These are phyloP conservation scores for Ganoderma lucidum DNA, from an alignment of 1,284 basidiomycete genomes.

Conservation along the genomic window DNA sequence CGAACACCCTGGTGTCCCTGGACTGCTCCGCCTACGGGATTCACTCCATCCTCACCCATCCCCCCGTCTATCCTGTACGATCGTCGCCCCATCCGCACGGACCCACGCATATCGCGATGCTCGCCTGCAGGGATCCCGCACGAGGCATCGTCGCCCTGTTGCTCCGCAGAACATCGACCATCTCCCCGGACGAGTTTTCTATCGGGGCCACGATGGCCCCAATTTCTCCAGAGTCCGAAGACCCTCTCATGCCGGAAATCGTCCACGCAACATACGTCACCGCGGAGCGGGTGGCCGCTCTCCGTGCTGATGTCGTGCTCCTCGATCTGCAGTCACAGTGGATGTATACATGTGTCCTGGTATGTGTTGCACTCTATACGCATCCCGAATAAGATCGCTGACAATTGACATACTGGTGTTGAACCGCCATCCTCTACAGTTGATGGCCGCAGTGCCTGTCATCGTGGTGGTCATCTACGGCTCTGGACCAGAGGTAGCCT, in stretches of 20 bases:
- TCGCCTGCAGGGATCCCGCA: not conserved
- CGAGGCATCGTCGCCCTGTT: not conserved
- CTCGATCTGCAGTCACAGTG: not conserved
- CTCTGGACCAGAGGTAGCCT: not conserved
- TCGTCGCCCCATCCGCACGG: not conserved
- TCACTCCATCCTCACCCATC: not conserved
- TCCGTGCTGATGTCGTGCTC: not conserved
- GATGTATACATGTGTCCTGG: not conserved
- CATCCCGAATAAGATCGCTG: no score
- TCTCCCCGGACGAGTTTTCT: not conserved
- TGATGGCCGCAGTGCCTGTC: not conserved
- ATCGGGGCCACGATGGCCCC: not conserved
- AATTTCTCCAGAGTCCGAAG: not conserved
- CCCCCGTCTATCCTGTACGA: not conserved
- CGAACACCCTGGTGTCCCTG: not conserved
- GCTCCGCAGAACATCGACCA: not conserved
- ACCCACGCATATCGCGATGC: not conserved
- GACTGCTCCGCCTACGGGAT: constrained; percentile 5
- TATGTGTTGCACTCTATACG: not conserved
- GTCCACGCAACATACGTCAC: not conserved
- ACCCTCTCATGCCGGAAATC: not conserved
- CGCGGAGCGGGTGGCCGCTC: not conserved
- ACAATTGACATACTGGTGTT: not conserved
- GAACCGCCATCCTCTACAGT: not conserved
- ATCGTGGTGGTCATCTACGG: not conserved